These are phyloP conservation scores for Jamesozyma jinghongensis DNA, from an alignment of 805 yeast genomes.

Conservation along the genomic window DNA sequence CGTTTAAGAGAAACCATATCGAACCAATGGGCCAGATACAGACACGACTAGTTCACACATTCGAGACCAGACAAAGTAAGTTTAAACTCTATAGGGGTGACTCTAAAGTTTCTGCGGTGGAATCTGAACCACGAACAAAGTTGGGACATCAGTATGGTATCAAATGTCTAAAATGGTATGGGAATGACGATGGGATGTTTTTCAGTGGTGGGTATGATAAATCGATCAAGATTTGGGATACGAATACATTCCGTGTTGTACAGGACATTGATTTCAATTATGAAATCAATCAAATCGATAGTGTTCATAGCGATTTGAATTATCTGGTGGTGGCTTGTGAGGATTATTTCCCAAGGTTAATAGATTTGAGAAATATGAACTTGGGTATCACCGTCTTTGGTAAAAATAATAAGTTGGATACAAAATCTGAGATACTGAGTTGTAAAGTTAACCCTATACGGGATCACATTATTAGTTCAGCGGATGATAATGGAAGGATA, in stretches of 20 bases:
- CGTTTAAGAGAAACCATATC: background rate
- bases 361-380: constrained; percentile 67
- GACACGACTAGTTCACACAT: constrained; percentile 13
- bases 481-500: constrained; percentile 74
- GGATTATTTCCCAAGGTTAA: constrained; percentile 54
- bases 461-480: constrained; percentile 58
- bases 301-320: constrained; percentile 27
- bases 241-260: constrained; percentile 54
- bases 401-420: constrained; percentile 42
- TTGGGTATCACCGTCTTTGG: constrained; percentile 64
- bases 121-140: background rate
- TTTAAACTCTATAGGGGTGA: constrained; percentile 14
- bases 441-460: constrained; percentile 70
- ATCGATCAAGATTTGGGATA: constrained; percentile 73
- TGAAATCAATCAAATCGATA: constrained; percentile 58
- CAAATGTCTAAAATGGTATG: constrained; percentile 80
- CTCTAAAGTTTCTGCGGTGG: background rate
- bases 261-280: constrained; percentile 55
- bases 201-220: constrained; percentile 74
- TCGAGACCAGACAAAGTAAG: constrained; percentile 16
- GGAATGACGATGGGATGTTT: constrained; percentile 77
- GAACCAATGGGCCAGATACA: background rate
- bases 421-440: constrained; percentile 29
- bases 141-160: constrained; percentile 59
- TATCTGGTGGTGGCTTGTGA: constrained; percentile 68